These are phyloP conservation scores for Babesia bovis DNA, from an alignment of 169 alveolate species.

Conservation along the genomic window DNA sequence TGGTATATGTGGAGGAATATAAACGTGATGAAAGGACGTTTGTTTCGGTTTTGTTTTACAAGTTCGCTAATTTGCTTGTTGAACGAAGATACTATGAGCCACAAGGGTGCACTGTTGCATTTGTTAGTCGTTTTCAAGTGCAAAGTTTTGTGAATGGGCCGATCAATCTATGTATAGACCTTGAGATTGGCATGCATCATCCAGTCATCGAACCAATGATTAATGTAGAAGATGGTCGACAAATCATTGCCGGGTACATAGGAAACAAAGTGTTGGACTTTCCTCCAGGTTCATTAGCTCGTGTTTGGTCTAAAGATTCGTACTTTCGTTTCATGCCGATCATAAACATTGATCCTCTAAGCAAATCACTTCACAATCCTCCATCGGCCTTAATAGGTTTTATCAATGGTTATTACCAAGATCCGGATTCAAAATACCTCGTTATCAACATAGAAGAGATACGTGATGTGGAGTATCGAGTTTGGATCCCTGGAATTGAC, in stretches of 20 bases:
- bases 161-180: background rate
- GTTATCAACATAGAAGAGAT: background rate
- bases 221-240: background rate
- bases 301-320: background rate
- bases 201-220: background rate
- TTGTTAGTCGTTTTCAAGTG: background rate
- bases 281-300: background rate
- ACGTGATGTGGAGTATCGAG: background rate
- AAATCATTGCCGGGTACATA: background rate
- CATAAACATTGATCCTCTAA: background rate
- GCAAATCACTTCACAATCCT: background rate
- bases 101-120: no score
- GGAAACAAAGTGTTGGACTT: background rate
- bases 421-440: background rate
- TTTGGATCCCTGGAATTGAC: background rate
- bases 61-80: background rate
- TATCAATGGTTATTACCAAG: background rate
- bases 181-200: background rate
- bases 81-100: background rate
- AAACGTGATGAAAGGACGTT: background rate
- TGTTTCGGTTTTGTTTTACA: background rate
- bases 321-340: background rate
- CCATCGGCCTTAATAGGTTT: background rate
- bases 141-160: background rate
- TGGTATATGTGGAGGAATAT: constrained; percentile 1